Evolutionary conservation across 768 basidiomycete genomes (phyloP).

Genomic region (Termitomyces sp.): DNA sequence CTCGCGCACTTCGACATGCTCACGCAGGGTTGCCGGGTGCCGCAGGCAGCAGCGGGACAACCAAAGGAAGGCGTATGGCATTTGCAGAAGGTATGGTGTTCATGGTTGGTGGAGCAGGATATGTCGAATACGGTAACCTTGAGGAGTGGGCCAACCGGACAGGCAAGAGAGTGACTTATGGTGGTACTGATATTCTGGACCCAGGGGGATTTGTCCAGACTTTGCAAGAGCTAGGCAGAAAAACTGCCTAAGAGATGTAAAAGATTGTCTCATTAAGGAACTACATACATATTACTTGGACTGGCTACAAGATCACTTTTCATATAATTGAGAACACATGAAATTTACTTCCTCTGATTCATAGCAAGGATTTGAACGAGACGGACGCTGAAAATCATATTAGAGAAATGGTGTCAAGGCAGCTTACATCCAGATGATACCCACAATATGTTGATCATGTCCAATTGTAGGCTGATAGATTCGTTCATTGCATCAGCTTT

Average conservation of each 20-base stretch:
- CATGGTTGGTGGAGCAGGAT: conserved; percentile 93
- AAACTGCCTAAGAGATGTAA: conserved; percentile 9
- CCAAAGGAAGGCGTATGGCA: conserved; percentile 52
- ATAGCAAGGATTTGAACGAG: conserved; percentile 75
- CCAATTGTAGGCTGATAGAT: conserved; percentile 72
- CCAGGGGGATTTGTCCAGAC: conserved; percentile 79
- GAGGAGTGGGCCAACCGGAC: conserved; percentile 86
- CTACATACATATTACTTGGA: conserved; percentile 8
- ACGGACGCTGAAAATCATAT: conserved; percentile 49
- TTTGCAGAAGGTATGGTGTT: conserved; percentile 90
- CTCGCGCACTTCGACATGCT: conserved; percentile 64
- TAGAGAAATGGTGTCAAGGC: background rate
- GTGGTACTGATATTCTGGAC: conserved; percentile 91
- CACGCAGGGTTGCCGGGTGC: conserved; percentile 48
- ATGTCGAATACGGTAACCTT: conserved; percentile 96
- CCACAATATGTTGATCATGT: conserved; percentile 73
- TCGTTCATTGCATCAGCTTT: conserved; percentile 73
- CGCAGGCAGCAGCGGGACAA: conserved; percentile 37
- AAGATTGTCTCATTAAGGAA: background rate
- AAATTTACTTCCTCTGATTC: conserved; percentile 42
- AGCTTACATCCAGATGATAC: conserved; percentile 27
- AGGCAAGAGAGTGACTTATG: conserved; percentile 87
- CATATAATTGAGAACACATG: background rate
- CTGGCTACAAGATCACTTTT: conserved; percentile 1
- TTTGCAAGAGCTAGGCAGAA: conserved; percentile 59